Evolutionary conservation across 2,329 filamentous ascomycete genomes (phyloP).

Genomic region (Drechslerella dactyloides): DNA sequence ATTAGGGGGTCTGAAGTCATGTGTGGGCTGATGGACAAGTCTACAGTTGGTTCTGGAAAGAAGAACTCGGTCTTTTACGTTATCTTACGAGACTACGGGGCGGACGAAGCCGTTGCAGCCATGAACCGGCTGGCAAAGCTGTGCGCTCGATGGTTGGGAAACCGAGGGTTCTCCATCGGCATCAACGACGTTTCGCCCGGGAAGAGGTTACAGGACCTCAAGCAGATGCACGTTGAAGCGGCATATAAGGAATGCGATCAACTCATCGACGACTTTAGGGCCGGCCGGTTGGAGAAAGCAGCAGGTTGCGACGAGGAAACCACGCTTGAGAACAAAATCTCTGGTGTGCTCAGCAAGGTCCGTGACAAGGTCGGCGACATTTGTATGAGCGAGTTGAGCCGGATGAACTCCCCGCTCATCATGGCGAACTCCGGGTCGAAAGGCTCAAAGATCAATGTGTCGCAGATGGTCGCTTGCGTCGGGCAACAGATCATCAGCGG

Average conservation of each 20-base stretch:
- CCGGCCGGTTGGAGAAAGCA: constrained; percentile 80
- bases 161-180: constrained; percentile 93
- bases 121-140: constrained; percentile 95
- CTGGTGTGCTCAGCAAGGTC: constrained; percentile 88
- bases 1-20: constrained; percentile 96
- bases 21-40: constrained; percentile 98
- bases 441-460: constrained; percentile 96
- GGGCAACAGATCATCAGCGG: constrained; percentile 98
- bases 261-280: constrained; percentile 80
- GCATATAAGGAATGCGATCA: constrained; percentile 83
- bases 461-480: constrained; percentile 97
- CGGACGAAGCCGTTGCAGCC: constrained; percentile 81
- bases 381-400: constrained; percentile 87
- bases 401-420: constrained; percentile 88
- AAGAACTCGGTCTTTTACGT: constrained; percentile 98
- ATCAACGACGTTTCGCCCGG: constrained; percentile 93
- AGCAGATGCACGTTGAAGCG: constrained; percentile 74
- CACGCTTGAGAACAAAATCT: constrained; percentile 88
- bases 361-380: constrained; percentile 88
- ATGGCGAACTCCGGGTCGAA: constrained; percentile 99
- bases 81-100: constrained; percentile 91
- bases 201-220: constrained; percentile 71
- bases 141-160: constrained; percentile 84
- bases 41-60: constrained; percentile 94
- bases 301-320: constrained; percentile 89